Evolutionary conservation across 2,329 filamentous ascomycete species (phyloP).

Genomic region (Talaromyces piceae): DNA sequence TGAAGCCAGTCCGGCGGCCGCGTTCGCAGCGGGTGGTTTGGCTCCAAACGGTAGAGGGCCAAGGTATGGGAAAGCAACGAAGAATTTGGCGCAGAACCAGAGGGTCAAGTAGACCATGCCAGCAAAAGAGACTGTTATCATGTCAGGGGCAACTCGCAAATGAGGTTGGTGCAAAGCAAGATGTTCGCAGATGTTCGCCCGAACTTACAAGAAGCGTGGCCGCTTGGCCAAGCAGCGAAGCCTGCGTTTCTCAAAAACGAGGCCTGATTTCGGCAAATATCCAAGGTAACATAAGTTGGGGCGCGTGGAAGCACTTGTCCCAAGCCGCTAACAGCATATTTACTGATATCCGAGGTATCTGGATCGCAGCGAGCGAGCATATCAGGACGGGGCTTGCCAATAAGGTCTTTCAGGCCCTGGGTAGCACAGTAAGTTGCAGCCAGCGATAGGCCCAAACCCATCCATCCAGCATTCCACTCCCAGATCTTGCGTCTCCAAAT

Average conservation of each 20-base stretch:
- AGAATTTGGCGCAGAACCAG: slow-evolving; percentile 62
- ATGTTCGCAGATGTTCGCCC: not conserved
- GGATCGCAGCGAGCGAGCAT: slow-evolving; percentile 66
- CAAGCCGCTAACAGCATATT: slow-evolving; percentile 58
- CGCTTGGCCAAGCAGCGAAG: slow-evolving; percentile 76
- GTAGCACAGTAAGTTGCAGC: slow-evolving; percentile 72
- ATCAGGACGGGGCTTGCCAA: slow-evolving; percentile 59
- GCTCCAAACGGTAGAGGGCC: slow-evolving; percentile 22
- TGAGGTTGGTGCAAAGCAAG: not conserved
- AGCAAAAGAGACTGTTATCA: slow-evolving; percentile 55
- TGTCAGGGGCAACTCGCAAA: not conserved
- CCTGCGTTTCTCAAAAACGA: slow-evolving; percentile 63
- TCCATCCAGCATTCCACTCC: slow-evolving; percentile 81
- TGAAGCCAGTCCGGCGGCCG: not conserved
- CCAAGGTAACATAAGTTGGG: slow-evolving; percentile 64
- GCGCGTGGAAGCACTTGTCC: slow-evolving; percentile 44
- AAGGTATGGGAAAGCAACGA: slow-evolving; percentile 40
- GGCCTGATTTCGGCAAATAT: slow-evolving; percentile 61
- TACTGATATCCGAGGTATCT: slow-evolving; percentile 55
- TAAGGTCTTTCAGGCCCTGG: slow-evolving; percentile 71
- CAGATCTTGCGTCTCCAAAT: slow-evolving; percentile 79
- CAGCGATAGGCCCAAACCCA: slow-evolving; percentile 69
- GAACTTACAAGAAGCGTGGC: slow-evolving; percentile 59
- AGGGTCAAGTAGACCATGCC: slow-evolving; percentile 80
- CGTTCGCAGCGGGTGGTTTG: slow-evolving; percentile 12